Conservation (phyloP, 352 stramenopile genomes). For the Globisporangium orthogonon region DNA sequence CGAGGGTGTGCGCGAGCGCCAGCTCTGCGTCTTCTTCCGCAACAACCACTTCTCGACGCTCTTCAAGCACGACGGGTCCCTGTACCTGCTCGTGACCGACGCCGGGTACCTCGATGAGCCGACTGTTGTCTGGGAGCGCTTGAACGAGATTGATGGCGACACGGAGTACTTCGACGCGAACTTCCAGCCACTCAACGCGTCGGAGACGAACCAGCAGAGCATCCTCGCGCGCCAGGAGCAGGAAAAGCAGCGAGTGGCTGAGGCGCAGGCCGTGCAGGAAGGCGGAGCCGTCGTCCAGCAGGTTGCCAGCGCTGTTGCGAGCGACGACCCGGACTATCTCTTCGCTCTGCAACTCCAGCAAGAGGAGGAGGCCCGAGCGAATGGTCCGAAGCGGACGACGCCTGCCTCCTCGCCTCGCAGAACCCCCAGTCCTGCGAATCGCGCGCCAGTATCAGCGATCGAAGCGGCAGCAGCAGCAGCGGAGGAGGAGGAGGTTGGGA, state of each 20-base stretch:
- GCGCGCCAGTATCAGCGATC: background rate
- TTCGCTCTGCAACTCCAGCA: constrained; percentile 68
- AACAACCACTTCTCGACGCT: constrained; percentile 99
- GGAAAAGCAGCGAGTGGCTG: constrained; percentile 15
- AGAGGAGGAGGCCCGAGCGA: constrained; percentile 54
- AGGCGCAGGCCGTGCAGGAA: constrained; percentile 6
- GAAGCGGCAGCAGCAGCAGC: background rate
- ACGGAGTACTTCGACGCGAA: constrained; percentile 67
- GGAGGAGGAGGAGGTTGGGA: background rate
- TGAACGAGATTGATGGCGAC: constrained; percentile 89
- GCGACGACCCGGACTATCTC: constrained; percentile 59
- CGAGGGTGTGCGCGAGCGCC: constrained; percentile 84
- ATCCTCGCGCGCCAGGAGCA: constrained; percentile 59
- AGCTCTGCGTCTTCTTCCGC: constrained; percentile 96
- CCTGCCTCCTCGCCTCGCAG: constrained; percentile 7
- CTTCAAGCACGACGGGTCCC: constrained; percentile 90
- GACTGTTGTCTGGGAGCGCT: constrained; percentile 92
- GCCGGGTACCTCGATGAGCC: constrained; percentile 93
- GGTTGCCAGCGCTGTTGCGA: constrained; percentile 1
- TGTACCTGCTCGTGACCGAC: constrained; percentile 97
- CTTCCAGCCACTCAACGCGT: constrained; percentile 60
- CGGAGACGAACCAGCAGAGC: constrained; percentile 60
- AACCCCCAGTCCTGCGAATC: constrained; percentile 17
- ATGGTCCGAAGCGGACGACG: constrained; percentile 8
- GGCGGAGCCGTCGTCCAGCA: background rate